Percentiles rank a stretch among this genome's conserved stretches.
Evolutionary conservation across 805 yeast genomes (phyloP).

Genomic region (Danielia oregonensis): DNA sequence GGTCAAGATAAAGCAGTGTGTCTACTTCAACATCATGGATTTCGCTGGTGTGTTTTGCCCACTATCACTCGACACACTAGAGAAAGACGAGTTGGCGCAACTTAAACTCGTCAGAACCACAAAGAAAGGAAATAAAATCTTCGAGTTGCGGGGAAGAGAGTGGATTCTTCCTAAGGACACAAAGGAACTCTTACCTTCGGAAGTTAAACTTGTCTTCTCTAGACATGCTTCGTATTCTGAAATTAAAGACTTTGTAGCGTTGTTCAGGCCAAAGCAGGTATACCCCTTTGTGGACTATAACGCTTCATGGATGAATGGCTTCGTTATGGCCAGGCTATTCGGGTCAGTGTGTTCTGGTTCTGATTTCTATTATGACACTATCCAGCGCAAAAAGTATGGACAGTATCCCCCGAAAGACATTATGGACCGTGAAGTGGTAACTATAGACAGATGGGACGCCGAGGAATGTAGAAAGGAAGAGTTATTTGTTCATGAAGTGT

Average conservation of each 20-base stretch:
- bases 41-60: constrained; percentile 29
- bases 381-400: constrained; percentile 6
- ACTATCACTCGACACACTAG: constrained; percentile 13
- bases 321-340: constrained; percentile 38
- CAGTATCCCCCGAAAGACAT: not conserved
- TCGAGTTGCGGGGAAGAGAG: constrained; percentile 17
- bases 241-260: constrained; percentile 27
- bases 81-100: constrained; percentile 11
- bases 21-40: constrained; percentile 35
- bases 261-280: constrained; percentile 38
- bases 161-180: constrained; percentile 30
- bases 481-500: constrained; percentile 15
- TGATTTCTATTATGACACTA: constrained; percentile 8
- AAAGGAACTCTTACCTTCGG: constrained; percentile 29
- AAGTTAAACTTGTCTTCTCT: constrained; percentile 37
- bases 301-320: constrained; percentile 35
- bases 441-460: constrained; percentile 33
- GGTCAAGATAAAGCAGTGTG: constrained; percentile 33
- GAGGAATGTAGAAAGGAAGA: constrained; percentile 27
- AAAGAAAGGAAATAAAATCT: constrained; percentile 19
- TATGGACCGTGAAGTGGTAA: constrained; percentile 16
- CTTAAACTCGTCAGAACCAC: constrained; percentile 15
- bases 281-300: constrained; percentile 39
- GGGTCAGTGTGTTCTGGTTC: constrained; percentile 21
- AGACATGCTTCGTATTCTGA: constrained; percentile 48